Conservation (phyloP, 176 grass and related monocot genomes). For the Urochloa ruziziensis region DNA sequence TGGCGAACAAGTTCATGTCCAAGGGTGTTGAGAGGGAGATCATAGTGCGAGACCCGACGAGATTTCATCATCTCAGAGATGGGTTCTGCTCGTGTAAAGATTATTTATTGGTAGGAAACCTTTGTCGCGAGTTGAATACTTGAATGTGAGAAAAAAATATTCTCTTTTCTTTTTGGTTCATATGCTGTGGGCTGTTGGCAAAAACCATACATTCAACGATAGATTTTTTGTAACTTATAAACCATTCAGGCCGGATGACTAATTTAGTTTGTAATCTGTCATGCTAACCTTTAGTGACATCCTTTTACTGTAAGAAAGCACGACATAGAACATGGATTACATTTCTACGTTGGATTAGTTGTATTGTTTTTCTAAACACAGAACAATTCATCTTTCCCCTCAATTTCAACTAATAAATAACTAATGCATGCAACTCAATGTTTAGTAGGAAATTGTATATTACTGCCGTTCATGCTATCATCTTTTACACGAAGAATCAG, state of each 20-base stretch:
- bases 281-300: neutral
- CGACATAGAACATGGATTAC: neutral
- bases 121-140: neutral
- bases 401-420: neutral
- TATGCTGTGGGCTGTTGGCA: neutral
- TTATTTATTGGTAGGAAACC: constrained; percentile 67
- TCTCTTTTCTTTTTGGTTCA: neutral
- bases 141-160: neutral
- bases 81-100: constrained; percentile 72
- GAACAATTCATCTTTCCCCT: neutral
- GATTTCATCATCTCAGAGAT: constrained; percentile 77
- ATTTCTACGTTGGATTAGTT: neutral
- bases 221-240: neutral
- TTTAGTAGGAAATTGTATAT: neutral
- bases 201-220: too few species aligned
- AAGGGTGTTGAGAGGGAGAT: constrained; percentile 62
- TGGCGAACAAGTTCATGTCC: constrained; percentile 66
- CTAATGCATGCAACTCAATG: neutral
- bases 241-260: neutral
- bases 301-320: neutral
- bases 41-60: constrained; percentile 66
- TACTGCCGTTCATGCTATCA: neutral
- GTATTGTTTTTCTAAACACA: neutral
- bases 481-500: neutral
- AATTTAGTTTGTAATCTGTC: neutral